Conservation (phyloP, 805 yeast species). For the Candida michaelii region DNA sequence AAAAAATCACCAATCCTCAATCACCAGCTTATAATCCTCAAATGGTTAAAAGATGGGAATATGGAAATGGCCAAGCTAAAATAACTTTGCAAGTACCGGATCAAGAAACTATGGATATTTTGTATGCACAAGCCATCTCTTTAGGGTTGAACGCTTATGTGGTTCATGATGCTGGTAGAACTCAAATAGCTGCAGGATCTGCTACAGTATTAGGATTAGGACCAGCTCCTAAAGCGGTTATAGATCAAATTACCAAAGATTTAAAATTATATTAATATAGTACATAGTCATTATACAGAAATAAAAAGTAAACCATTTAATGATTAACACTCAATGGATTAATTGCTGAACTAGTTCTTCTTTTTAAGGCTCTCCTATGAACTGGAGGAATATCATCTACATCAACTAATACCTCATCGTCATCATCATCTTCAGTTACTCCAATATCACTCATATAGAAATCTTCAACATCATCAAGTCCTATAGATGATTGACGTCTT, state of each 20-base stretch:
- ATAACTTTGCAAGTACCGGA: conserved; percentile 76
- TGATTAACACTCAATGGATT: conserved; percentile 34
- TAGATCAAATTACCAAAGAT: conserved; percentile 81
- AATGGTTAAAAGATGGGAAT: conserved; percentile 72
- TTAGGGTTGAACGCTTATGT: conserved; percentile 75
- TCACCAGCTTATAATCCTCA: conserved; percentile 59
- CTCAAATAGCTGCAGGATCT: conserved; percentile 94
- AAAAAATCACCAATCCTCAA: conserved; percentile 55
- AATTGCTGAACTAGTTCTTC: conserved; percentile 45
- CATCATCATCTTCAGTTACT: conserved; percentile 30
- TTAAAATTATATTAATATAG: conserved; percentile 62
- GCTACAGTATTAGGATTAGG: conserved; percentile 97
- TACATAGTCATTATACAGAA: background rate
- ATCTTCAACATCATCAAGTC: conserved; percentile 44
- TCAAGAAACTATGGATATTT: conserved; percentile 68
- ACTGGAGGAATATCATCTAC: conserved; percentile 33
- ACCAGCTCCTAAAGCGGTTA: conserved; percentile 82
- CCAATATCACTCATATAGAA: conserved; percentile 44
- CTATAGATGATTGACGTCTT: conserved; percentile 40
- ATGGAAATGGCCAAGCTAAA: conserved; percentile 85
- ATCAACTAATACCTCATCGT: conserved; percentile 36
- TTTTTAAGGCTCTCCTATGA: conserved; percentile 27
- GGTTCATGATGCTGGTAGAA: conserved; percentile 95
- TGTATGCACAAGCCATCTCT: conserved; percentile 79
- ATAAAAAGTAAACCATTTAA: no score